These are phyloP conservation scores for Potentilla sterilis DNA, from an alignment of 306 rosid genomes.

Conservation along the genomic window DNA sequence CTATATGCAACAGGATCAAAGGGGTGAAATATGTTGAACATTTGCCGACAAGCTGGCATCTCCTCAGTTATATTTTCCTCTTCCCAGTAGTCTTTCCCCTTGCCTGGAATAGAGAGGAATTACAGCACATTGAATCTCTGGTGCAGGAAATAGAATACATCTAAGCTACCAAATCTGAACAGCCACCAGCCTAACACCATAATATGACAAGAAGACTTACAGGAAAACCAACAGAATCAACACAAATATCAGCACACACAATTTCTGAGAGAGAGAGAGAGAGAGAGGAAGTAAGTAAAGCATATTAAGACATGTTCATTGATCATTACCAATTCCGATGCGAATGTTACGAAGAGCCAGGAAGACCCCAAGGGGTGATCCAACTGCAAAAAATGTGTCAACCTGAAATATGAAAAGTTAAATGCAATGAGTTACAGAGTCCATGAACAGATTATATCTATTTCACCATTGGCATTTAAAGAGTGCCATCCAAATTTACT, in stretches of 20 bases:
- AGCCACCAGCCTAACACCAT: background rate
- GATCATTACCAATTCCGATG: conserved; percentile 70
- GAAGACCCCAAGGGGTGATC: conserved; percentile 98
- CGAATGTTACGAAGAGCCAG: conserved; percentile 93
- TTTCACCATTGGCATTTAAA: background rate
- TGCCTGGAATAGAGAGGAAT: conserved; percentile 51
- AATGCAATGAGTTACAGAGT: conserved; percentile 21
- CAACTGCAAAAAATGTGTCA: conserved; percentile 97
- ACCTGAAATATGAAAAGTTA: conserved; percentile 52
- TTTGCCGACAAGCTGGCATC: conserved; percentile 90
- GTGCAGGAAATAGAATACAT: conserved; percentile 3
- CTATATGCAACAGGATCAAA: conserved; percentile 98
- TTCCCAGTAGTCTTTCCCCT: conserved; percentile 87
- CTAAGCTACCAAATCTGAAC: conserved; percentile 2
- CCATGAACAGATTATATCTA: background rate
- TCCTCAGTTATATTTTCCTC: conserved; percentile 80
- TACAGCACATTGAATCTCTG: conserved; percentile 8
- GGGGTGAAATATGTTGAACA: conserved; percentile 98
- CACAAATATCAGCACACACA: background rate
- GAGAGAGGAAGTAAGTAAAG: conserved; percentile 17
- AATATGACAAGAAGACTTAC: background rate
- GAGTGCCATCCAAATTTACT: conserved; percentile 11
- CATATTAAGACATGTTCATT: conserved; percentile 18
- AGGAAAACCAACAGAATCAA: background rate
- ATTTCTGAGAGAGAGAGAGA: background rate